phyloP scores from a whole-genome alignment of 495 filamentous ascomycete species.

The Penicillium canescens region DNA sequence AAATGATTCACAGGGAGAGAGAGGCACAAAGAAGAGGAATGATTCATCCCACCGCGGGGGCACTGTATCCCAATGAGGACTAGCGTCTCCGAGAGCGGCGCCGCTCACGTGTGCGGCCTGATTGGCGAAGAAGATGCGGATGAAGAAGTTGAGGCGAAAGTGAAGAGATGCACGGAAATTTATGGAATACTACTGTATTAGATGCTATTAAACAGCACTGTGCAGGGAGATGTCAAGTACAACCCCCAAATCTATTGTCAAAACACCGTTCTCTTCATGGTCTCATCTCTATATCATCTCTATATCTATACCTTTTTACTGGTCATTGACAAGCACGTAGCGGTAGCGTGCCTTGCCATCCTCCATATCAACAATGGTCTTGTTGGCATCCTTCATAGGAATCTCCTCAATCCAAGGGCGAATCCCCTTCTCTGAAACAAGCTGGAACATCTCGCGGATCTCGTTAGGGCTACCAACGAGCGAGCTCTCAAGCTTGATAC shows the following conservation, averaged over 20 bases:
- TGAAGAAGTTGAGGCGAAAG: no score
- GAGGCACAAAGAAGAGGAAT: background rate
- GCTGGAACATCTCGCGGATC: constrained; percentile 78
- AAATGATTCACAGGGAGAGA: constrained; percentile 1
- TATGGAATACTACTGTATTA: no score
- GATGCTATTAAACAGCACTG: no score
- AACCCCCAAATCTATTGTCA: background rate
- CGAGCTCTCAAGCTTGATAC: constrained; percentile 68
- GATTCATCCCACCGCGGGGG: constrained; percentile 16
- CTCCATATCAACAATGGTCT: constrained; percentile 68
- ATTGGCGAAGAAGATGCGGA: background rate
- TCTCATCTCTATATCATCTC: background rate
- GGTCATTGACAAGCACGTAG: constrained; percentile 69
- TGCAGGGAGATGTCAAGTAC: no score
- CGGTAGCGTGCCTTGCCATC: constrained; percentile 72
- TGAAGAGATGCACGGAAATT: no score
- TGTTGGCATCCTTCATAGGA: constrained; percentile 74
- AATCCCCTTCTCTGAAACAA: constrained; percentile 71
- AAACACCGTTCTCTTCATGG: background rate
- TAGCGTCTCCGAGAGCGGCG: constrained; percentile 37
- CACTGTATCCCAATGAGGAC: background rate
- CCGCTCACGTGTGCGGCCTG: constrained; percentile 23
- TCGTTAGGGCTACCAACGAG: constrained; percentile 70
- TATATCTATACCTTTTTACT: constrained; percentile 12
- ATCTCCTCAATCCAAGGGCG: constrained; percentile 71